Conservation (phyloP, 768 basidiomycete genomes). For the Boletus fagicola region DNA sequence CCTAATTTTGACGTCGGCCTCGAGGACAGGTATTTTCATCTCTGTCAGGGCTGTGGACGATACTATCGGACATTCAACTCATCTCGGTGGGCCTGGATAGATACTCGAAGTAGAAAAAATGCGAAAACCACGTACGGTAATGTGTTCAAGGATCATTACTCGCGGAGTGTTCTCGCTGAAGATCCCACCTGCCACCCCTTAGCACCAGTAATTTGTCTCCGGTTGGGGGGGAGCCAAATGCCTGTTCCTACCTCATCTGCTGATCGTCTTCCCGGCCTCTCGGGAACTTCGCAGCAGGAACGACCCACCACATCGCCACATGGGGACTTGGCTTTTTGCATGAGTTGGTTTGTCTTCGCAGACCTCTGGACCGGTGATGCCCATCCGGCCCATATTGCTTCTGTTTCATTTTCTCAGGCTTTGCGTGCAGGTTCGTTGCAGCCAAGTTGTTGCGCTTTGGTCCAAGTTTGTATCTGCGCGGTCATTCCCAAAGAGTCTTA, state of each 20-base stretch:
- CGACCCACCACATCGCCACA: not conserved
- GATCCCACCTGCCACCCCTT: not conserved
- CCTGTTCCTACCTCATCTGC: not conserved
- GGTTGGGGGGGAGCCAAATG: not conserved
- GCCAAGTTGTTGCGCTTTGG: not conserved
- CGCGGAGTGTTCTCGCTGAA: slow-evolving; percentile 13
- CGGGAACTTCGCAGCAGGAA: slow-evolving; percentile 13
- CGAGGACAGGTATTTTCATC: slow-evolving; percentile 3
- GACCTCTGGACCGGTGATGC: slow-evolving; percentile 4
- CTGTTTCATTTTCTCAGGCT: slow-evolving; percentile 20
- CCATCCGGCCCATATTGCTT: slow-evolving; percentile 11
- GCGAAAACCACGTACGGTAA: not conserved
- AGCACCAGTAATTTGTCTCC: not conserved
- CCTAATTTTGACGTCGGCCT: slow-evolving; percentile 9
- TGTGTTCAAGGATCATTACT: not conserved
- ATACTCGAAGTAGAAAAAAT: not conserved
- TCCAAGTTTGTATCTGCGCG: slow-evolving; percentile 5
- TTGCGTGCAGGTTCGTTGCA: slow-evolving; percentile 6
- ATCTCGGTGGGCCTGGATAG: not conserved
- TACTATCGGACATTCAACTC: slow-evolving; percentile 4
- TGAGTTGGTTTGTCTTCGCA: slow-evolving; percentile 4
- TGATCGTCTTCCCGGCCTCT: slow-evolving; percentile 3
- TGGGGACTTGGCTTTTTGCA: slow-evolving; percentile 13
- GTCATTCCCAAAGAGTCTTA: slow-evolving; percentile 5
- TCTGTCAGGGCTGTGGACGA: slow-evolving; percentile 6